Evolutionary conservation across 805 yeast genomes (phyloP), one percentile per base, ranked within the genome.

Genomic region (Yamadazyma akitaensis): DNA sequence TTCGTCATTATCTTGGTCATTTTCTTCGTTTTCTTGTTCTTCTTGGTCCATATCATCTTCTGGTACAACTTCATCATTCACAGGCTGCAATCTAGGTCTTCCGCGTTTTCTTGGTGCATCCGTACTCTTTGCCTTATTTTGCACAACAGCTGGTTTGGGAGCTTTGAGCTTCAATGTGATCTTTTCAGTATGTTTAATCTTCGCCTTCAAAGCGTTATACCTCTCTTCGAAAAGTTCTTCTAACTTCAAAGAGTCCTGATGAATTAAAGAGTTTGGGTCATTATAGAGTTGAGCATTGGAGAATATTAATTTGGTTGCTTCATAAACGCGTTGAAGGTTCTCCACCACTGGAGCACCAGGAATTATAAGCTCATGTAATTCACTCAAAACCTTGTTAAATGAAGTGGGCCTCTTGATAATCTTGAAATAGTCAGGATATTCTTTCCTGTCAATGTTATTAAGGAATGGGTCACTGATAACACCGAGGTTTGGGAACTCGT

Each of bases 351-450:
- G 51, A 17, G 46, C 50, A 14, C 55, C 57, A 2, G 49, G 38
- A 42, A 61, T 61, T 9, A 69, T 79, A 26, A 77, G 73, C 19
- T 81, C 79, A 14, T 77, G 77, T 37, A 90, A 59, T 41, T 77
- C 76, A 17, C 67, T 66, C 50, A 75, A 67, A 10, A 92, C 78
- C 28, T 79, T 72, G 43, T 73, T 75, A 56, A 92, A 77, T 1
- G 96, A 79, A 63, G 88, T 85, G 12, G 96, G 96, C 44, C 76
- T 70, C 52, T 80, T 76, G 37, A 92, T 82, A 6, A 86, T 69
- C 51, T 79, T 76, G 65, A 84, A 84, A 67, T 91, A 91, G 57
- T 87, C 96, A 1, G 96, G 96, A 56, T 85, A 84, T 48, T 77
- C 79, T 12, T 78, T 77, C 28, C 76, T 77, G 57, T 82, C 81